Evolutionary conservation across 768 basidiomycete genomes (phyloP).

Genomic region (Nidula microcarpa): DNA sequence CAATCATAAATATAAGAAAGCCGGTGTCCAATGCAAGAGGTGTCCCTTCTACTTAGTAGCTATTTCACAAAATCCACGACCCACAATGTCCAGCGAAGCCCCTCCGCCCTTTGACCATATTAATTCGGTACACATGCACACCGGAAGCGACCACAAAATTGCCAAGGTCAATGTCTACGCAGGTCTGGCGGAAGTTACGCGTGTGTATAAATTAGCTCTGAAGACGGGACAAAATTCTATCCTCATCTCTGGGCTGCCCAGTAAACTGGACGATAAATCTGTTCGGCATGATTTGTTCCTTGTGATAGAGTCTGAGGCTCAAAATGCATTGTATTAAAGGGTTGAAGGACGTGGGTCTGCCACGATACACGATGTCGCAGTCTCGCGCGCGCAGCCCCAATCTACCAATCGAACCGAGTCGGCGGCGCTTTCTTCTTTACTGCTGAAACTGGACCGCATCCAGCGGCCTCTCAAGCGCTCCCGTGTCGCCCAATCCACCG

Average conservation of each 20-base stretch:
- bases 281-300: constrained; percentile 16
- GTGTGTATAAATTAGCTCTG: constrained; percentile 20
- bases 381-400: constrained; percentile 10
- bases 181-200: constrained; percentile 25
- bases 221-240: constrained; percentile 28
- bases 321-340: constrained; percentile 12
- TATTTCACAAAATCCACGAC: no score
- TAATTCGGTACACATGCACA: background rate
- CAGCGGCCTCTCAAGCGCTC: no score
- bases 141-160: constrained; percentile 12
- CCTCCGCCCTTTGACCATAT: background rate
- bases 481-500: no score
- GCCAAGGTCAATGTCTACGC: constrained; percentile 25
- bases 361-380: constrained; percentile 34
- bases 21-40: no score
- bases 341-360: constrained; percentile 36
- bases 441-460: no score
- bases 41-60: no score
- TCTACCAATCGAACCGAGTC: constrained; percentile 2
- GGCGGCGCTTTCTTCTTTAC: no score
- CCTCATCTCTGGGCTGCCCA: constrained; percentile 24
- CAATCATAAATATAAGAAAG: no score
- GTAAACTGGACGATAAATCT: constrained; percentile 22
- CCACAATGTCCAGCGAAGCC: no score
- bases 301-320: background rate